These are phyloP conservation scores for Adenanthera pavonina DNA, from an alignment of 306 rosid genomes.

Conservation along the genomic window DNA sequence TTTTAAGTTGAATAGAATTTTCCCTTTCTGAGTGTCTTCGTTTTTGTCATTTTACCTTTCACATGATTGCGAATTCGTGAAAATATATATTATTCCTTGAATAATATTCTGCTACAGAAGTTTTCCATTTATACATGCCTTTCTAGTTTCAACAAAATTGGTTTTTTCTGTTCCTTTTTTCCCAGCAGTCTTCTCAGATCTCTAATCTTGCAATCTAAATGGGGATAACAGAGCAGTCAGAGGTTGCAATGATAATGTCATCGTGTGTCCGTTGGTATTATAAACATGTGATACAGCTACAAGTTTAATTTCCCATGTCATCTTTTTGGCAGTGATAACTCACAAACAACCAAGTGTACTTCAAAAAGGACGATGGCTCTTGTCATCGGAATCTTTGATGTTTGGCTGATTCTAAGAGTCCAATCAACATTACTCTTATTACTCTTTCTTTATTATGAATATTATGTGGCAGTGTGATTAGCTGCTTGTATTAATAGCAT, in stretches of 20 bases:
- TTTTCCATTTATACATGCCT: neutral
- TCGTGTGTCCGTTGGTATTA: conserved; percentile 9
- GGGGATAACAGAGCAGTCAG: neutral
- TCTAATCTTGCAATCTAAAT: conserved; percentile 10
- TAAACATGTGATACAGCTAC: conserved; percentile 1
- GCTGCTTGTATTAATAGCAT: neutral
- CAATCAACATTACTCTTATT: neutral
- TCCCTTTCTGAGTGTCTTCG: neutral
- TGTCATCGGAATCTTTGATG: conserved; percentile 7
- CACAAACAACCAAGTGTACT: neutral
- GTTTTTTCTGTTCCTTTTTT: neutral
- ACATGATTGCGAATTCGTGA: neutral
- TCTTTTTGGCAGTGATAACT: neutral
- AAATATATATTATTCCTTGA: neutral
- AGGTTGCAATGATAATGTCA: conserved; percentile 1
- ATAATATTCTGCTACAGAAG: conserved; percentile 12
- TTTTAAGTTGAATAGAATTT: neutral
- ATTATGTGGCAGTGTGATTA: neutral
- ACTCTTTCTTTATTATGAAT: neutral
- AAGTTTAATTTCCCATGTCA: conserved; percentile 1
- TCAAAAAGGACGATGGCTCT: conserved; percentile 14
- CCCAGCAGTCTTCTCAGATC: neutral
- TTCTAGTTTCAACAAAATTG: conserved; percentile 14
- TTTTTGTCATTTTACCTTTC: neutral
- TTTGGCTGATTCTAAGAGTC: conserved; percentile 1